Base-by-base conservation (phyloP, 352 stramenopile genomes). In the Lagenidium giganteum region DNA sequence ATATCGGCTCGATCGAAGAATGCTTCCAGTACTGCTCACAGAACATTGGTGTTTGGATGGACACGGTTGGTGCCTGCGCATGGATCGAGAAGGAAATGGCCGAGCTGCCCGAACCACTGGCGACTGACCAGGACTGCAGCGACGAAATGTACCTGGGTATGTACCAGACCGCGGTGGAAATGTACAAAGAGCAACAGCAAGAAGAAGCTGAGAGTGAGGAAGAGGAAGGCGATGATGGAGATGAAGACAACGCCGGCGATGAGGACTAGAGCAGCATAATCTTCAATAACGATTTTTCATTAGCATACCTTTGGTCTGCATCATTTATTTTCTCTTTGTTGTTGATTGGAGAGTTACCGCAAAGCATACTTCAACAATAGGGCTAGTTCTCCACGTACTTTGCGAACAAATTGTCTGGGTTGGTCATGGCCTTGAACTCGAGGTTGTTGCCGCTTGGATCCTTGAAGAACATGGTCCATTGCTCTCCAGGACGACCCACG, bases 401-500 rank as follows among this genome's bases (percentile, higher is more conserved):
- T n/a, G 92, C 91, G 69, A 99, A 99, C 13, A 99, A 65, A 64
- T 98, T 98, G 36, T 96, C 83, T 16, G 87, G 79, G 27, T 88
- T 97, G 7, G 91, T 97, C 96, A 99, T 99, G 38, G 93, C 92
- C 64, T 99, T 99, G 70, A 99, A 99, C 71, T 99, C 96, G 8
- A 99, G 78, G 67, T 97, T 98, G 66, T 99, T 99, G 45, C 90
- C 91, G 48, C 77, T 96, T 12, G 95, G 94, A 55, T 96, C 89
- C 60, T 99, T 99, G 72, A 99, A 99, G 67, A 99, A 99, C 96
- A 99, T 99, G 26, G 96, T 99, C 85, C 86, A 98, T 58, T 99
- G 96, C 61, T 99, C 96, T 7, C 96, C 95, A 42, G 96, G 95
- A 50, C 80, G 71, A 18, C 89, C 95, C 31, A 87, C 41, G 53